A percentile compares a stretch with the other conserved stretches of the same genome.
These are phyloP conservation scores for Centella asiatica DNA, from an alignment of 129 eudicot genomes.

Conservation along the genomic window DNA sequence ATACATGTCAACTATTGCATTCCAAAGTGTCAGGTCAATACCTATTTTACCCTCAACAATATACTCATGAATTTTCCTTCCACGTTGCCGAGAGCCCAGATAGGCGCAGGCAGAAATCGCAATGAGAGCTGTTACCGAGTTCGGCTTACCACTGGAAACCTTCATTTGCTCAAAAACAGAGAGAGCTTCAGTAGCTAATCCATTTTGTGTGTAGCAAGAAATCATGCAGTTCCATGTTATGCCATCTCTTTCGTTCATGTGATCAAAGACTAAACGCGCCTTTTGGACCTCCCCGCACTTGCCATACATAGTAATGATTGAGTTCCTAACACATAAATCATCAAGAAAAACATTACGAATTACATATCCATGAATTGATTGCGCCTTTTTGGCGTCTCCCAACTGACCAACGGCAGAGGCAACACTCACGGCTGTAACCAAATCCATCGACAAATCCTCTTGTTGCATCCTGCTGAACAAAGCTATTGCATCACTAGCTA, in stretches of 20 bases:
- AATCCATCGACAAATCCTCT: conserved; percentile 30
- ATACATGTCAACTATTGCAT: conserved; percentile 56
- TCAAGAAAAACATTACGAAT: conserved; percentile 13
- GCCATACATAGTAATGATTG: conserved; percentile 40
- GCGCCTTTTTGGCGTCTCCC: conserved; percentile 7
- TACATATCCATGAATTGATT: conserved; percentile 31
- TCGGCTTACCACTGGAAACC: conserved; percentile 16
- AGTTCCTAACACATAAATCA: conserved; percentile 34
- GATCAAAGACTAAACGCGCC: conserved; percentile 12
- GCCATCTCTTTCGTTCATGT: conserved; percentile 4
- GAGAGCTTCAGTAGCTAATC: conserved; percentile 36
- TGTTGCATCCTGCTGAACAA: conserved; percentile 35
- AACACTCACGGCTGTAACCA: conserved; percentile 32
- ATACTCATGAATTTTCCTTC: conserved; percentile 3
- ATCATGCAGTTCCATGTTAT: conserved; percentile 9
- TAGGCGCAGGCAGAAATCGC: conserved; percentile 22
- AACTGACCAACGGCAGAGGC: conserved; percentile 31
- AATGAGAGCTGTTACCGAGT: conserved; percentile 28
- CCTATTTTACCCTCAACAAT: background rate
- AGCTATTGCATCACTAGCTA: conserved; percentile 24
- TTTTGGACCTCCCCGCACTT: conserved; percentile 27
- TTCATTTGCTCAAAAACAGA: conserved; percentile 19
- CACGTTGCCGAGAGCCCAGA: conserved; percentile 5
- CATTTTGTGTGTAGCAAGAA: conserved; percentile 6
- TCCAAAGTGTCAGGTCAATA: conserved; percentile 24